Evolutionary conservation across 140 eudicot genomes (phyloP).

Genomic region (Eryngium alpinum): DNA sequence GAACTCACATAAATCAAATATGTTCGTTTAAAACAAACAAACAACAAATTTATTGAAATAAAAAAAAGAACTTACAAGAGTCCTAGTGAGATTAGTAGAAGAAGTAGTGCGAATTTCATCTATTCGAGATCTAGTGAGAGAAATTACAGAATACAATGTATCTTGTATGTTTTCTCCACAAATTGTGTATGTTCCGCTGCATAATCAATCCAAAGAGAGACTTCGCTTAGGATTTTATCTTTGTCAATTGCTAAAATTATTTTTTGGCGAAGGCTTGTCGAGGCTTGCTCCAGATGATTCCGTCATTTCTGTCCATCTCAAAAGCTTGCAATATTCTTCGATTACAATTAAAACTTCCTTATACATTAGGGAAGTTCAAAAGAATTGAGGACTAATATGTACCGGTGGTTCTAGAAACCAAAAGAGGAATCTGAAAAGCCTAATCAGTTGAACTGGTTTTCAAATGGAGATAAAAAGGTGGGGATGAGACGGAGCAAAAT

Average conservation of each 20-base stretch:
- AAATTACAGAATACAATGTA: slow-evolving; percentile 45
- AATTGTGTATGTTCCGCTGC: slow-evolving; percentile 52
- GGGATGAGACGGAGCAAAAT: no score
- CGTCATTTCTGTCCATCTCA: slow-evolving; percentile 25
- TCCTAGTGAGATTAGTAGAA: slow-evolving; percentile 61
- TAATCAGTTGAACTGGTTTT: no score
- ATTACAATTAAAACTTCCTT: no score
- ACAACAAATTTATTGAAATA: no score
- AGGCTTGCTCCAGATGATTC: slow-evolving; percentile 39
- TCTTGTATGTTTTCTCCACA: slow-evolving; percentile 43
- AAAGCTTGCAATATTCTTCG: neutral
- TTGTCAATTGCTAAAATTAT: slow-evolving; percentile 19
- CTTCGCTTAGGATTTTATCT: slow-evolving; percentile 28
- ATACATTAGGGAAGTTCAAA: no score
- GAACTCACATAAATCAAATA: no score
- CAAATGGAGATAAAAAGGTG: no score
- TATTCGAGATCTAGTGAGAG: slow-evolving; percentile 46
- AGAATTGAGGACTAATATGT: no score
- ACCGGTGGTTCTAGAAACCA: no score
- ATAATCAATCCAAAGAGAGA: slow-evolving; percentile 57
- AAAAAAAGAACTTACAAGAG: slow-evolving; percentile 50
- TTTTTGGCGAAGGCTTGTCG: slow-evolving; percentile 3
- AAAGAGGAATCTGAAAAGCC: no score
- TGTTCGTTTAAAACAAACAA: no score
- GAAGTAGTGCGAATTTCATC: slow-evolving; percentile 60